phyloP scores from a whole-genome alignment of 2,329 filamentous ascomycete species.

The Trichoderma atroviride region DNA sequence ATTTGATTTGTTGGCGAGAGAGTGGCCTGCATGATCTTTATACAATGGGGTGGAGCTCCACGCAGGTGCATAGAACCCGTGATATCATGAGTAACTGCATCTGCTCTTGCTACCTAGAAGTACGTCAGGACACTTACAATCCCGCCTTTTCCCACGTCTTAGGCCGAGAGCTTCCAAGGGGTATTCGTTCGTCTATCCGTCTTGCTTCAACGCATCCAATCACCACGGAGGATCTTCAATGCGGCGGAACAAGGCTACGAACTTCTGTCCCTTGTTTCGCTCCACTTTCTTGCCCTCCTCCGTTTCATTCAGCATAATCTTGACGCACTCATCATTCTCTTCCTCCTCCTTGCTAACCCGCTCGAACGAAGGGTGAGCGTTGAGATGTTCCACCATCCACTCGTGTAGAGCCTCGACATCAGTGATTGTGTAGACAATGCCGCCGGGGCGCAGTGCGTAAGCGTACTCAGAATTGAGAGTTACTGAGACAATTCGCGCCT shows the following conservation, averaged over 20 bases:
- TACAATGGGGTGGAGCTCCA: not conserved
- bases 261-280: slow-evolving; percentile 87
- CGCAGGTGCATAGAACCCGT: not conserved
- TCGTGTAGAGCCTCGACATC: slow-evolving; percentile 92
- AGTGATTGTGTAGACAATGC: slow-evolving; percentile 92
- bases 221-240: slow-evolving; percentile 79
- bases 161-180: not conserved
- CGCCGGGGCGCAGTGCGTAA: slow-evolving; percentile 79
- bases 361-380: slow-evolving; percentile 77
- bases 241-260: slow-evolving; percentile 84
- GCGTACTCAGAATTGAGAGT: slow-evolving; percentile 93
- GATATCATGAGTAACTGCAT: not conserved
- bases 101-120: not conserved
- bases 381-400: slow-evolving; percentile 91
- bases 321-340: slow-evolving; percentile 70
- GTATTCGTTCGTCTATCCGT: not conserved
- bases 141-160: not conserved
- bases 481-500: slow-evolving; percentile 88
- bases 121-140: not conserved
- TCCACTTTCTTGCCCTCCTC: slow-evolving; percentile 98
- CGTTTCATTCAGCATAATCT: slow-evolving; percentile 78
- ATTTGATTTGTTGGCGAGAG: not conserved
- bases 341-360: slow-evolving; percentile 69
- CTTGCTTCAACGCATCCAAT: not conserved
- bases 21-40: not conserved